phyloP scores from a whole-genome alignment of 2,329 filamentous ascomycete species.

The Claviceps spartinae region DNA sequence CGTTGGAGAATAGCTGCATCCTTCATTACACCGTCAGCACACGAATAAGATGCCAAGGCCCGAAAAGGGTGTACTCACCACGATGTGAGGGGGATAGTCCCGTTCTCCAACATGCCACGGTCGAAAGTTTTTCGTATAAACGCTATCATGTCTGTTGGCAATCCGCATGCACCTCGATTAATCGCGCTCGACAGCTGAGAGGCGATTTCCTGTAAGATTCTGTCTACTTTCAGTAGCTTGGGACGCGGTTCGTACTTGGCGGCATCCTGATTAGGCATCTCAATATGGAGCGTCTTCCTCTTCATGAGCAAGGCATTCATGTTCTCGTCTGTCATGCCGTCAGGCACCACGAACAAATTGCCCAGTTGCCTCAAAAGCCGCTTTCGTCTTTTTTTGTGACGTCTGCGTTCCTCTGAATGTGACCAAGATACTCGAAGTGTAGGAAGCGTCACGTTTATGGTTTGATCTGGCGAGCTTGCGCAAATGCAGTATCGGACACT shows the following conservation, averaged over 20 bases:
- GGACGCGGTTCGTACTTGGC: constrained; percentile 1
- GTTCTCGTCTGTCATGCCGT: constrained; percentile 17
- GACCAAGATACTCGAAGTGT: constrained; percentile 14
- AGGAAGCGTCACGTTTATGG: constrained; percentile 16
- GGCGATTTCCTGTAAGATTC: constrained; percentile 11
- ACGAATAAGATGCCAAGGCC: no score
- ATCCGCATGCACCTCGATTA: constrained; percentile 10
- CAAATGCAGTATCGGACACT: constrained; percentile 28
- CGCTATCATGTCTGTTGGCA: constrained; percentile 15
- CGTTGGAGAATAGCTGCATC: constrained; percentile 13
- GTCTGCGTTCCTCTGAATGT: constrained; percentile 12
- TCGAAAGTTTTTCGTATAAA: constrained; percentile 15
- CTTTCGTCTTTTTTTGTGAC: constrained; percentile 17
- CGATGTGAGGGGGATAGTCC: constrained; percentile 17
- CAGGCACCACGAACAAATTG: constrained; percentile 23
- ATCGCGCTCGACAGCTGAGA: constrained; percentile 9
- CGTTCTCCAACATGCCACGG: constrained; percentile 12
- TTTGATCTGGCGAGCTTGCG: constrained; percentile 12
- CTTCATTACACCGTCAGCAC: constrained; percentile 6
- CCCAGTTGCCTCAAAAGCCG: constrained; percentile 16
- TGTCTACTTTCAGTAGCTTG: constrained; percentile 13
- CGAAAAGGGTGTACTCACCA: constrained; percentile 15
- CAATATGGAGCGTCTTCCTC: neutral
- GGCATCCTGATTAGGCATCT: neutral
- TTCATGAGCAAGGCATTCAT: constrained; percentile 9